These are phyloP conservation scores for Aureobasidium sp. DNA, from an alignment of 2,329 filamentous ascomycete genomes.

Conservation along the genomic window DNA sequence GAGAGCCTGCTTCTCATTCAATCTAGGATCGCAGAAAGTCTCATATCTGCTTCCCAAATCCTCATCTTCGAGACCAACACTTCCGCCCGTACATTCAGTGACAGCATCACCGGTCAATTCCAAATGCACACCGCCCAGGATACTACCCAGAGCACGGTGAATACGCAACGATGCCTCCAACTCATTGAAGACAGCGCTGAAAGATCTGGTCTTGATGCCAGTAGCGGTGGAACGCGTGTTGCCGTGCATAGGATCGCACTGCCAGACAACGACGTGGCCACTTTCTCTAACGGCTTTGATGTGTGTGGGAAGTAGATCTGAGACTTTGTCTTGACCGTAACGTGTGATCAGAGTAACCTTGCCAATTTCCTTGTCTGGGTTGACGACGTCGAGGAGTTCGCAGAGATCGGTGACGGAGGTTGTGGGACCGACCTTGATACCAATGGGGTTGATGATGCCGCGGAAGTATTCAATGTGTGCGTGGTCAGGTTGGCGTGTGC, in stretches of 20 bases:
- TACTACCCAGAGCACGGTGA: slow-evolving; percentile 84
- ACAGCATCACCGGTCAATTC: slow-evolving; percentile 97
- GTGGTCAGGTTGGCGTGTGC: slow-evolving; percentile 92
- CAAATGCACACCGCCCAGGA: slow-evolving; percentile 93
- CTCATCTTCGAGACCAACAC: slow-evolving; percentile 86
- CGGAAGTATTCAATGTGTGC: slow-evolving; percentile 99
- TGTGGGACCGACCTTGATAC: slow-evolving; percentile 94
- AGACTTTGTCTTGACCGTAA: slow-evolving; percentile 85
- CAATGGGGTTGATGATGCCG: slow-evolving; percentile 95
- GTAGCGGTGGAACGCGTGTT: slow-evolving; percentile 72
- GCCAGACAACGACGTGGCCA: slow-evolving; percentile 87
- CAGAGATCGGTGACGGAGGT: slow-evolving; percentile 83
- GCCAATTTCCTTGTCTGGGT: slow-evolving; percentile 83
- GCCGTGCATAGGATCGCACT: slow-evolving; percentile 98
- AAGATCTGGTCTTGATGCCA: slow-evolving; percentile 93
- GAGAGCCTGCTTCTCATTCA: slow-evolving; percentile 98
- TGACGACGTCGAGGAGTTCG: slow-evolving; percentile 83
- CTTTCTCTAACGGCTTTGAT: slow-evolving; percentile 90
- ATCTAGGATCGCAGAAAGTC: slow-evolving; percentile 92
- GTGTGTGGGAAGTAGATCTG: slow-evolving; percentile 79
- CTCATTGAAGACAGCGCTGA: slow-evolving; percentile 91
- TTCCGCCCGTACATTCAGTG: slow-evolving; percentile 95
- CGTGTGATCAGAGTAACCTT: slow-evolving; percentile 98
- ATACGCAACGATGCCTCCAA: slow-evolving; percentile 85
- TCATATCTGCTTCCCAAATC: slow-evolving; percentile 94